Base-by-base conservation (phyloP, 2,329 filamentous ascomycete species). In the Colletotrichum neosansevieriae region DNA sequence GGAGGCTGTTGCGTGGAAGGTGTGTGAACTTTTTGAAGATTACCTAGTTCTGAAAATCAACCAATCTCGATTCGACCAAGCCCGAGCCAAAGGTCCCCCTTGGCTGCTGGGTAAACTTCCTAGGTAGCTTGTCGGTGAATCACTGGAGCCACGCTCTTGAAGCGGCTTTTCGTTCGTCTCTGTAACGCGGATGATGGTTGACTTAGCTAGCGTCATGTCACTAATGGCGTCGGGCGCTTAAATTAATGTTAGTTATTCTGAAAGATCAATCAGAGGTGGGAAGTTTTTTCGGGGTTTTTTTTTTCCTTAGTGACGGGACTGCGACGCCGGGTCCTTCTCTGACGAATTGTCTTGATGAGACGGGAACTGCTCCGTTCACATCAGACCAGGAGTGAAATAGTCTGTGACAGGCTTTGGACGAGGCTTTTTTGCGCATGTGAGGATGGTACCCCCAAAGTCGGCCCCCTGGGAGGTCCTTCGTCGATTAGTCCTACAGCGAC, bases 161-260 rank as follows among this genome's bases (percentile, higher is more conserved):
- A 13, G 47, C 34, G 21, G 58, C 34, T 53, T 49, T 36, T 58
- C 51, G 50, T 45, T 49, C 38, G 29, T 21, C 53, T 9, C 36
- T 51, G 6, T 34, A 44, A 45, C 59, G 45, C 47, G 49, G 11
- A 19, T 29, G 29, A 17, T 36, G 24, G 47, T 45, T 5, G n/a
- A n/a, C n/a, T 36, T 38, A 38, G 29, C 51, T 67, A 64, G 65
- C 54, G 54, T 50, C 65, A 56, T 68, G 54, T 50, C 50, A 58
- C 32, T 56, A 36, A 45, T 42, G 49, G 34, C 24, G 36, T 21
- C 61, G 21, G 66, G 66, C 66, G 61, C 66, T 66, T 69, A 69
- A 65, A 49, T 60, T 29, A 54, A 60, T 36, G 17, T 57, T 57
- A 56, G 61, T 57, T 65, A 66, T 66, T 56, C 59, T 34, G 15